These are phyloP conservation scores for Phaeoacremonium minimum DNA, from an alignment of 2,329 filamentous ascomycete species.

Conservation along the genomic window DNA sequence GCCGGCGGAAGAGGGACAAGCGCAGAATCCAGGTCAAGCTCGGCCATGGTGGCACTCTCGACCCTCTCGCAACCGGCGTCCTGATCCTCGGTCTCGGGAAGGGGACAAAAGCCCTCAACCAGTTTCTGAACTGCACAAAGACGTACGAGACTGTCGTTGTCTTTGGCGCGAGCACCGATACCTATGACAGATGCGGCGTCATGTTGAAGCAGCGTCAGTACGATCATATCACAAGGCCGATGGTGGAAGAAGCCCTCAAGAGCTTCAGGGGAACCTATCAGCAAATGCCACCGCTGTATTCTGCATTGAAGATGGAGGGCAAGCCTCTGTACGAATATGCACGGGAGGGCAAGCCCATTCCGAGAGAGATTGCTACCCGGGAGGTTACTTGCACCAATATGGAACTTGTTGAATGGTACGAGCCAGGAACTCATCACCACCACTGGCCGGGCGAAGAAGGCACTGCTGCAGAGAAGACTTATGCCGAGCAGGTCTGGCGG, in stretches of 20 bases:
- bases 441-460: constrained; percentile 79
- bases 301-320: constrained; percentile 86
- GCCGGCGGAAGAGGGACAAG: constrained; percentile 53
- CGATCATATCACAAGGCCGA: constrained; percentile 73
- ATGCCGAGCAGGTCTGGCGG: constrained; percentile 69
- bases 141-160: constrained; percentile 85
- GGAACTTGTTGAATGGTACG: constrained; percentile 79
- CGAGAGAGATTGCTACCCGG: constrained; percentile 76
- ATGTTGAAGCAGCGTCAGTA: constrained; percentile 72
- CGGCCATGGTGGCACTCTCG: constrained; percentile 91
- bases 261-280: constrained; percentile 77
- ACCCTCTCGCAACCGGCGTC: constrained; percentile 90
- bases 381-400: constrained; percentile 74
- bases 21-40: constrained; percentile 76
- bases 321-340: constrained; percentile 97
- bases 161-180: constrained; percentile 90
- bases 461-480: constrained; percentile 66
- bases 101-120: constrained; percentile 76
- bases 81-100: constrained; percentile 83
- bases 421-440: constrained; percentile 75
- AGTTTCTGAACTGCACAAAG: constrained; percentile 87
- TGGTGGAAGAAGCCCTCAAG: constrained; percentile 71
- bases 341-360: constrained; percentile 80
- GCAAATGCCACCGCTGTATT: constrained; percentile 90
- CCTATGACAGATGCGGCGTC: constrained; percentile 84